phyloP scores from a whole-genome alignment of 805 yeast genomes.

The Alloascoidea africana region DNA sequence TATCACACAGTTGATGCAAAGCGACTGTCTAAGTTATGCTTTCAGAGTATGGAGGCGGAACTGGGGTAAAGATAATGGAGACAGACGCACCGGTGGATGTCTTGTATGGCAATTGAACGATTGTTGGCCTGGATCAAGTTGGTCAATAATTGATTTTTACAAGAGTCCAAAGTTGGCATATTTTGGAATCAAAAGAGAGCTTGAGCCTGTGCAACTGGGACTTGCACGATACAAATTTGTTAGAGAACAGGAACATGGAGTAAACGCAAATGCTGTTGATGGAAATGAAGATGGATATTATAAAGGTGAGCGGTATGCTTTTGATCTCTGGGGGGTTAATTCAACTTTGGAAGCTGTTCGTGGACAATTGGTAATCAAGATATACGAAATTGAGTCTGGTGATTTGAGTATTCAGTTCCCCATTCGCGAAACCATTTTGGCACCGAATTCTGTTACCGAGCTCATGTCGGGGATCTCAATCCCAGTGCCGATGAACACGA shows the following conservation, averaged over 20 bases:
- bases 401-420: conserved; percentile 10
- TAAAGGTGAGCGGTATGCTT: conserved; percentile 10
- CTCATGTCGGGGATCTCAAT: conserved; percentile 10
- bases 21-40: conserved; percentile 32
- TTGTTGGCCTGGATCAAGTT: conserved; percentile 37
- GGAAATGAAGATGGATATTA: conserved; percentile 5
- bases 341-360: conserved; percentile 11
- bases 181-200: conserved; percentile 30
- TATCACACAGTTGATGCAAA: conserved; percentile 36
- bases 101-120: conserved; percentile 41
- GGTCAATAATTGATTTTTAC: conserved; percentile 31
- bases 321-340: conserved; percentile 29
- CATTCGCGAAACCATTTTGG: conserved; percentile 5
- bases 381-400: conserved; percentile 20
- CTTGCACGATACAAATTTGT: conserved; percentile 20
- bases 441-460: conserved; percentile 19
- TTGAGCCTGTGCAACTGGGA: conserved; percentile 20
- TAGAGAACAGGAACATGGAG: too few species aligned
- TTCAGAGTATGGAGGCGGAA: conserved; percentile 29
- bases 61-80: conserved; percentile 24
- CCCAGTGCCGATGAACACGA: conserved; percentile 5
- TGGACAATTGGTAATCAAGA: conserved; percentile 15
- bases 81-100: conserved; percentile 27
- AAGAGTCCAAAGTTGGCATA: conserved; percentile 29
- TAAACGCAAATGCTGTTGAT: too few species aligned